Evolutionary conservation across 2,329 filamentous ascomycete genomes (phyloP).

Genomic region (Colletotrichum costaricense): DNA sequence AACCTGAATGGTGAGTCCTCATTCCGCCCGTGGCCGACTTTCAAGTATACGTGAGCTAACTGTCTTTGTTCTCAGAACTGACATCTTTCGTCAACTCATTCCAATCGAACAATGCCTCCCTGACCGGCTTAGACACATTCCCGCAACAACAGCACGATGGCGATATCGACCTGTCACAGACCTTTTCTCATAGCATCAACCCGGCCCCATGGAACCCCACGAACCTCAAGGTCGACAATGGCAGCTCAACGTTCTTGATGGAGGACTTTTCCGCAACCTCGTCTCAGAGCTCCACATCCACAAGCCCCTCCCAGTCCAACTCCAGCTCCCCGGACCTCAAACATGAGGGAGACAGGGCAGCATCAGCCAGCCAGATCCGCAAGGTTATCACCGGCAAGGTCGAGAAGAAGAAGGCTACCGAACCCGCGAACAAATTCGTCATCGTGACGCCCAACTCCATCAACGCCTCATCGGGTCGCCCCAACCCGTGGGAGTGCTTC

Average conservation of each 20-base stretch:
- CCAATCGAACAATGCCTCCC: constrained; percentile 40
- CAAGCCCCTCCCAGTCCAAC: constrained; percentile 38
- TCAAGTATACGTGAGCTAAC: not conserved
- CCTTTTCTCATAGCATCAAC: constrained; percentile 43
- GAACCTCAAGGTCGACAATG: constrained; percentile 46
- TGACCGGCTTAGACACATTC: constrained; percentile 39
- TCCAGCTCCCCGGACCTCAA: constrained; percentile 43
- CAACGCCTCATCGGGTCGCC: constrained; percentile 59
- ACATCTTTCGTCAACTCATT: constrained; percentile 47
- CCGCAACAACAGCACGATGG: constrained; percentile 40
- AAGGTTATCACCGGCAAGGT: constrained; percentile 57
- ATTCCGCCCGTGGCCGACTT: not conserved
- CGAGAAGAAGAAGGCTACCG: constrained; percentile 54
- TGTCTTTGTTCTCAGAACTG: constrained; percentile 5
- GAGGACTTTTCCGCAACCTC: constrained; percentile 52
- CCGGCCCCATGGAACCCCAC: constrained; percentile 55
- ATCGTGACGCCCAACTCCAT: constrained; percentile 67
- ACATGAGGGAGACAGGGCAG: constrained; percentile 42
- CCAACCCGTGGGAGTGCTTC: constrained; percentile 66
- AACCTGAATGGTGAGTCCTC: constrained; percentile 45
- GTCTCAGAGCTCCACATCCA: constrained; percentile 43
- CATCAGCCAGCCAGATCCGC: constrained; percentile 49
- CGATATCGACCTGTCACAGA: constrained; percentile 51
- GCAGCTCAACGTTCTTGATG: constrained; percentile 48
- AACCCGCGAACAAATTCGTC: constrained; percentile 56